Evolutionary conservation across 345 rosid species (phyloP).

Genomic region (Brassica incana): DNA sequence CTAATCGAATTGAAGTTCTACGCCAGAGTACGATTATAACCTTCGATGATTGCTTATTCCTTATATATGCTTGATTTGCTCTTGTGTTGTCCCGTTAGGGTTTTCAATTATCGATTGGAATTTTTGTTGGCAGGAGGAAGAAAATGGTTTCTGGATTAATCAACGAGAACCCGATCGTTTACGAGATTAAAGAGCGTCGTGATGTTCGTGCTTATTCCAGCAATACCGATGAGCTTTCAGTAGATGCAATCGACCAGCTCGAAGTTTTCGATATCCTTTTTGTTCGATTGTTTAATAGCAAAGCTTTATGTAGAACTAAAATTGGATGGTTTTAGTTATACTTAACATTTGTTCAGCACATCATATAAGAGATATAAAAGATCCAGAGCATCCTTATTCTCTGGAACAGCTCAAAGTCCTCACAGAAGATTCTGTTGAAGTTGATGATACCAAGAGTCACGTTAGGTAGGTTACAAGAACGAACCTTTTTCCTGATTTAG

Average conservation of each 20-base stretch:
- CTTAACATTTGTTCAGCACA: conserved; percentile 33
- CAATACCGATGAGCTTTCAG: conserved; percentile 55
- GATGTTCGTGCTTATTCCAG: conserved; percentile 40
- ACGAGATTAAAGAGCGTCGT: conserved; percentile 60
- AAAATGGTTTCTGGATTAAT: conserved; percentile 74
- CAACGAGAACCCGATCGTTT: conserved; percentile 79
- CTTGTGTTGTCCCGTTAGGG: background rate
- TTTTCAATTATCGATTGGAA: conserved; percentile 2
- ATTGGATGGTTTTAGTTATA: background rate
- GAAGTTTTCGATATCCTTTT: conserved; percentile 93
- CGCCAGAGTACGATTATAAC: background rate
- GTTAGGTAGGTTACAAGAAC: conserved; percentile 50
- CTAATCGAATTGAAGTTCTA: background rate
- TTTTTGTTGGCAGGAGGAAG: conserved; percentile 5
- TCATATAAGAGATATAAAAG: conserved; percentile 92
- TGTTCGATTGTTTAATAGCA: background rate
- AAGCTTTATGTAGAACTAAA: background rate
- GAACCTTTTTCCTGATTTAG: background rate
- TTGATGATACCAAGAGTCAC: conserved; percentile 61
- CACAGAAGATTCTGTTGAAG: conserved; percentile 86
- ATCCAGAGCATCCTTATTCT: conserved; percentile 95
- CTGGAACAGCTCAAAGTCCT: conserved; percentile 93
- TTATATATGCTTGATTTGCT: background rate
- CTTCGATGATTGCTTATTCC: background rate
- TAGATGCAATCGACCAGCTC: conserved; percentile 76